Base-by-base conservation (phyloP, 352 stramenopile species). In the Phytophthora parvispora region DNA sequence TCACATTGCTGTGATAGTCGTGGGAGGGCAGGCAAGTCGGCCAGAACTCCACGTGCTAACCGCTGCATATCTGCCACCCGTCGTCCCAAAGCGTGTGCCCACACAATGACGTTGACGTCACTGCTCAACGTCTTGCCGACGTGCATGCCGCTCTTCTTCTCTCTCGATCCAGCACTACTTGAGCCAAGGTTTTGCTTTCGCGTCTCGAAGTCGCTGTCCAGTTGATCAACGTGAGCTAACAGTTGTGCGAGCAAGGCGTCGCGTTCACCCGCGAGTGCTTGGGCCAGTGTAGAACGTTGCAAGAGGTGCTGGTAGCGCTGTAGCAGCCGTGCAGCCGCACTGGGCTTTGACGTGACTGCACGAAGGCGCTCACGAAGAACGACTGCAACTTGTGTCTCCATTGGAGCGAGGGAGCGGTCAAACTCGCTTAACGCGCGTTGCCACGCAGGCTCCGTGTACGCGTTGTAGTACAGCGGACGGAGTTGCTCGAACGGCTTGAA, bases 371-470 rank as follows among this genome's bases (percentile, higher is more conserved):
- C 84, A 29, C 92, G 78, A n/a, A 97, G 67, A 15, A 97, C 93
- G 1, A 70, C 77, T 12, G 89, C 94, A 6, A 98, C 90, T 45
- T 92, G 81, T 0, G 65, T 67, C 60, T 99, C 95, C 31, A 98
- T 78, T 0, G 93, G 94, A 15, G 77, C 82, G 0, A 99, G 79
- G 31, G 75, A 75, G 10, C 71, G 57, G 59, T 99, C 95, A 62
- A 93, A 99, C 15, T 85, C 75, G 6, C 69, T 74, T 2, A 98
- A 73, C 0, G 91, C 90, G 0, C 60, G 50, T 25, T 89, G 69
- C 94, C 94, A 99, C 16, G 85, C 69, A 20, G 70, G 65, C 25
- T 97, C 87, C 4, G 95, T 98, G 84, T 98, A 98, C 27, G 87
- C 81, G 62, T 97, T 98, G 79, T 97, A 98, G 56, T 96, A 91